phyloP scores from a whole-genome alignment of 306 rosid species.

The Acacia confusa region DNA sequence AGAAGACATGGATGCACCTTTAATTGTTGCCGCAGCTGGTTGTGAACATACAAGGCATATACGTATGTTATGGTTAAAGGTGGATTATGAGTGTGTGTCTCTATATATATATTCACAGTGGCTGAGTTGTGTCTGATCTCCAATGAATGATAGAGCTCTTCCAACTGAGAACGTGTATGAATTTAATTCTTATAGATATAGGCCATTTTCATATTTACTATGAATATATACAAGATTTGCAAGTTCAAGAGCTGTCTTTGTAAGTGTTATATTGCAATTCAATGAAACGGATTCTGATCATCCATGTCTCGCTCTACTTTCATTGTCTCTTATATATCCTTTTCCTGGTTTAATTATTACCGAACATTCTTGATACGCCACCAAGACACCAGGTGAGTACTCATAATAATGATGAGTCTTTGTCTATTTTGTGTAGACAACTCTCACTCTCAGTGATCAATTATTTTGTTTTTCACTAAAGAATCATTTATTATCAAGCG shows the following conservation, averaged over 20 bases:
- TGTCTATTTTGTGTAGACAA: too few species aligned
- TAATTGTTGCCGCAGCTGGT: too few species aligned
- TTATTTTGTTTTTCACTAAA: not conserved
- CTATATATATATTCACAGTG: not conserved
- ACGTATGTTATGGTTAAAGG: not conserved
- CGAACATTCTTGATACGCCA: not conserved
- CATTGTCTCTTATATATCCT: not conserved
- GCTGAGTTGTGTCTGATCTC: not conserved
- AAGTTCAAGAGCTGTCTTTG: not conserved
- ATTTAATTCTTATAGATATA: not conserved
- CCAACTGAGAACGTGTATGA: too few species aligned
- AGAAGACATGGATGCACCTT: not conserved
- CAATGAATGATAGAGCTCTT: not conserved
- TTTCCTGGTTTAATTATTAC: not conserved
- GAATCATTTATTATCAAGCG: not conserved
- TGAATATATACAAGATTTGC: not conserved
- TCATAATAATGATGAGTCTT: too few species aligned
- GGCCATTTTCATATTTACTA: not conserved
- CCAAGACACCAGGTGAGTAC: too few species aligned
- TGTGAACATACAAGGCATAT: conserved; percentile 7
- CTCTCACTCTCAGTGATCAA: not conserved
- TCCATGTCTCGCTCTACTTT: not conserved
- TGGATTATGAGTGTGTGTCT: not conserved
- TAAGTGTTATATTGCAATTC: not conserved
- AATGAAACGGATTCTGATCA: not conserved